Percentiles rank a stretch among this genome's conserved stretches.
Conservation (phyloP, 305 asterid species). For the Solanum hybrid region DNA sequence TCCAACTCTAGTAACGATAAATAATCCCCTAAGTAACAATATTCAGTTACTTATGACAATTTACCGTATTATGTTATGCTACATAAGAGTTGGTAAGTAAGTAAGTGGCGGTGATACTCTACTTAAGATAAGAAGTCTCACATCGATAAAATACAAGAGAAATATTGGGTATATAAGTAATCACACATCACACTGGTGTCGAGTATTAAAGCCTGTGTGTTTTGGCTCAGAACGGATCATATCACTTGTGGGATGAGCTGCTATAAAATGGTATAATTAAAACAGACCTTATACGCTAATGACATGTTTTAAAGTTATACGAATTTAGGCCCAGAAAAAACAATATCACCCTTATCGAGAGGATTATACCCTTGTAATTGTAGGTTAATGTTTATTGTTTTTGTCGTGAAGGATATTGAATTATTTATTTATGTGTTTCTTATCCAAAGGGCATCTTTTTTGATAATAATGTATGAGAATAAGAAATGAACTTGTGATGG, state of each 20-base stretch:
- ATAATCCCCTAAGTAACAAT: background rate
- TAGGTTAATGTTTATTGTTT: background rate
- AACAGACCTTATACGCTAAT: background rate
- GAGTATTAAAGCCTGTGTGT: background rate
- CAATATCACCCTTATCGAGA: background rate
- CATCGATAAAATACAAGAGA: too few species aligned
- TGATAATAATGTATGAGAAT: background rate
- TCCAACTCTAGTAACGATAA: background rate
- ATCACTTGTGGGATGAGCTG: background rate
- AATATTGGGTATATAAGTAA: background rate
- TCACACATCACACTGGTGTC: background rate
- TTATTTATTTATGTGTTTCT: background rate
- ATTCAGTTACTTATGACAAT: background rate
- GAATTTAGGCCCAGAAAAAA: too few species aligned
- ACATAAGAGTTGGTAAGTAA: background rate
- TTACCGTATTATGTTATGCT: background rate
- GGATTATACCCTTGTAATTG: background rate
- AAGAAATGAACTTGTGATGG: constrained; percentile 1
- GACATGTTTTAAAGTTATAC: background rate
- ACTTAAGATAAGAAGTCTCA: background rate
- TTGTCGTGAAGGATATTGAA: background rate
- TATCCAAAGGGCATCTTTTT: constrained; percentile 8
- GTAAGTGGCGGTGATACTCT: background rate
- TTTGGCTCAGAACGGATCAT: too few species aligned
- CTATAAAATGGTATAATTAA: too few species aligned